Evolutionary conservation across 148 eudicot genomes (phyloP).

Genomic region (Chenopodium berlandieri): DNA sequence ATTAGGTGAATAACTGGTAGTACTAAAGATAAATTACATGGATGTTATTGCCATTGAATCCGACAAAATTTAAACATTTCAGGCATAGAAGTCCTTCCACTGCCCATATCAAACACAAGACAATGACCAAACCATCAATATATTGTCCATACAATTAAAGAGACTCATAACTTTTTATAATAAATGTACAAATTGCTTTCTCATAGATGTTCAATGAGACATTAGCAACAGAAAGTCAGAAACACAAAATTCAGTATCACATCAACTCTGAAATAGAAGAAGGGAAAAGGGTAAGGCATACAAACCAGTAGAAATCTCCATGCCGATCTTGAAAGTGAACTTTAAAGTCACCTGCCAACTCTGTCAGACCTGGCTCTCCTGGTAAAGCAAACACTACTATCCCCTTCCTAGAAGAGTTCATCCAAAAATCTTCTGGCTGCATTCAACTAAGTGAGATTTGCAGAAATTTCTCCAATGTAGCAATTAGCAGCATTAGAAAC

Average conservation of each 20-base stretch:
- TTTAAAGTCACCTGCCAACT: constrained; percentile 83
- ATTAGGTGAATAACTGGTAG: too few species aligned
- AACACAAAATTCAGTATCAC: neutral
- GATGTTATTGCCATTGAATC: too few species aligned
- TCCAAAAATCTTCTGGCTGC: constrained; percentile 99
- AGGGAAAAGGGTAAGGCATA: neutral
- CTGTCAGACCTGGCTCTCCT: constrained; percentile 83
- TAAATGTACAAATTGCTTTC: neutral
- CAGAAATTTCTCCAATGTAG: constrained; percentile 1
- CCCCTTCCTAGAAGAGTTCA: constrained; percentile 72
- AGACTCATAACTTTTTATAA: too few species aligned
- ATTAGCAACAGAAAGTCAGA: neutral
- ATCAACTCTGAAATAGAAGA: neutral
- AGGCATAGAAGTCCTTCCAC: too few species aligned
- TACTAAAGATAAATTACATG: too few species aligned
- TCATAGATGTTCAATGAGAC: neutral
- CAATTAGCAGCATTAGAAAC: neutral
- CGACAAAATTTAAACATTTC: too few species aligned
- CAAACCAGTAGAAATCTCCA: constrained; percentile 95
- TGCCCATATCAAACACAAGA: too few species aligned
- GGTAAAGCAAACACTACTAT: constrained; percentile 88
- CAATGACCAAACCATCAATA: too few species aligned
- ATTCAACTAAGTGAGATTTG: constrained; percentile 8
- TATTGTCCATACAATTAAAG: too few species aligned
- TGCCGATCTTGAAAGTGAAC: constrained; percentile 89